Base-by-base conservation (phyloP, 1,284 basidiomycete species). In the Leccinum pachyderme region DNA sequence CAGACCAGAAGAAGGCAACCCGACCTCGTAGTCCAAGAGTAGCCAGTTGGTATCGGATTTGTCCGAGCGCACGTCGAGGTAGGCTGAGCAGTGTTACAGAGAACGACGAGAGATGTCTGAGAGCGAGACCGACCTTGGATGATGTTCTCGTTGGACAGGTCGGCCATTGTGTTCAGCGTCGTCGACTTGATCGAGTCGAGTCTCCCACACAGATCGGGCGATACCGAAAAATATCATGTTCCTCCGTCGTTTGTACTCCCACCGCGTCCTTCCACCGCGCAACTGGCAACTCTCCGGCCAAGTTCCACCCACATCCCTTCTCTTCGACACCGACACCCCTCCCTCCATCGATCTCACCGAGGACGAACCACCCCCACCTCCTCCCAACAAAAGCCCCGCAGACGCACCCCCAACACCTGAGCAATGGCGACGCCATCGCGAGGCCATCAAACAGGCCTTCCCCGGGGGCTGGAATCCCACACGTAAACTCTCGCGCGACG, bases 21-120 rank as follows among this genome's bases (percentile, higher is more conserved):
- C 39, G 59, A 89, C 88, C 81, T 91, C 87, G 71, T 95, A 95
- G 72, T 94, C 89, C 54, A 94, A 75, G 54, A 95, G 77, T 51
- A 93, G 67, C 93, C 93, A 95, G 69, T 90, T 94, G 45, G 84
- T 88, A 43, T 89, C 87, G 52, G 85, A 79, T 71, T 92, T 93
- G 78, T 91, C 84, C 56, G 78, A 80, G 63, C 93, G 86, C 54
- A 95, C 88, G 66, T 93, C 89, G 70, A 83, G 77, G 77, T 95
- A 95, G 52, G 92, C 93, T 95, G 67, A 13, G 4, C 43, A 49
- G 37, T 56, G 52, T 51, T 43, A 57, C 47, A 51, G 45, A 68
- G 61, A 60, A 55, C 46, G 59, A 29, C 39, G 51, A 18, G 15
- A 53, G 49, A 47, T 51, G 27, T 51, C 46, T 37, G 58, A 47